Evolutionary conservation across 495 filamentous ascomycete genomes (phyloP).

Genomic region (Neurospora sp.): DNA sequence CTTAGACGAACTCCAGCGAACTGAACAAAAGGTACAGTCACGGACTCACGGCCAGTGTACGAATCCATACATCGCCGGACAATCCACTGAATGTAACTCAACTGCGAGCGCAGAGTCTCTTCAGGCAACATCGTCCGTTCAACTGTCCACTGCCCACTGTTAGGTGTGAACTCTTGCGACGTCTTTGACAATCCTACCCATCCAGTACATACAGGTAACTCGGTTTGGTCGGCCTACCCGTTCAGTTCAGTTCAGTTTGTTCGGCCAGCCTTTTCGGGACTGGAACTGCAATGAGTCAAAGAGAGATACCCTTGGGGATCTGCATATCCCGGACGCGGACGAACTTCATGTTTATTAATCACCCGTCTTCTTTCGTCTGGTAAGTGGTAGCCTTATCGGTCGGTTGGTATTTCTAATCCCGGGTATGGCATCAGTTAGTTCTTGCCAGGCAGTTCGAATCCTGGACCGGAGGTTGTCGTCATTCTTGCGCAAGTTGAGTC

Average conservation of each 20-base stretch:
- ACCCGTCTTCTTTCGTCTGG: neutral
- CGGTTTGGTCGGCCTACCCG: too few relatives aligned
- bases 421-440: too few relatives aligned
- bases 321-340: neutral
- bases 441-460: too few relatives aligned
- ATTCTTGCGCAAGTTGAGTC: neutral
- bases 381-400: neutral
- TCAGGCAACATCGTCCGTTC: neutral
- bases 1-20: neutral
- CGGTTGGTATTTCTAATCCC: neutral
- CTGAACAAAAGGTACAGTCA: too few relatives aligned
- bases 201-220: neutral
- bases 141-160: too few relatives aligned
- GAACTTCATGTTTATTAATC: neutral
- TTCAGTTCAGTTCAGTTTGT: neutral
- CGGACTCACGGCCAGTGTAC: too few relatives aligned
- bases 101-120: neutral
- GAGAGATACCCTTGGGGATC: neutral
- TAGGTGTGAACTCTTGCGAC: neutral
- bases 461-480: neutral
- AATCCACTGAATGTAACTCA: neutral
- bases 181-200: neutral
- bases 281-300: neutral
- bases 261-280: neutral
- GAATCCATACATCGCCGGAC: too few relatives aligned